A percentile compares a stretch with the other conserved stretches of the same genome.
phyloP scores from a whole-genome alignment of 495 filamentous ascomycete species.

The Trypethelium eluteriae region DNA sequence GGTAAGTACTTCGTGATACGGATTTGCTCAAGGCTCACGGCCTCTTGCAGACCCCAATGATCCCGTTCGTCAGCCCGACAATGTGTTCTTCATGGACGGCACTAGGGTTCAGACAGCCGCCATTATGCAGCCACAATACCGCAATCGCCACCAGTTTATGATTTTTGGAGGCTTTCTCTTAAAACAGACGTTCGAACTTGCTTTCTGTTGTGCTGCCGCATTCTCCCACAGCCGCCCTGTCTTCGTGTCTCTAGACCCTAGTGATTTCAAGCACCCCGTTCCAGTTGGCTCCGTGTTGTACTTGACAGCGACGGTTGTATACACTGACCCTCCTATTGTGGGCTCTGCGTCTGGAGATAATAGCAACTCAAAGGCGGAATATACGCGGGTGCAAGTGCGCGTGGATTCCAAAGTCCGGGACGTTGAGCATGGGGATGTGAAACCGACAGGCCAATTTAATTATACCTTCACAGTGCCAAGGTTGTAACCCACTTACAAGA shows the following conservation, averaged over 20 bases:
- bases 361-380: constrained; percentile 39
- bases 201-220: constrained; percentile 80
- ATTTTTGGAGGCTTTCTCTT: constrained; percentile 83
- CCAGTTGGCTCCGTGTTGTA: constrained; percentile 79
- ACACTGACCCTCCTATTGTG: constrained; percentile 59
- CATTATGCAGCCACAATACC: constrained; percentile 84
- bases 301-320: constrained; percentile 66
- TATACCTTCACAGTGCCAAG: constrained; percentile 65
- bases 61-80: constrained; percentile 49
- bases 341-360: constrained; percentile 32
- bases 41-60: constrained; percentile 49
- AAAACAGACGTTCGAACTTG: constrained; percentile 75
- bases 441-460: constrained; percentile 74
- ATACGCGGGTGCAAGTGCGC: constrained; percentile 65
- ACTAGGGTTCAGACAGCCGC: constrained; percentile 61
- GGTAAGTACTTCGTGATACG: constrained; percentile 31
- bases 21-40: not conserved
- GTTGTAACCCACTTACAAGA: not conserved
- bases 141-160: constrained; percentile 83
- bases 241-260: constrained; percentile 71
- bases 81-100: constrained; percentile 58
- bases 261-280: constrained; percentile 76
- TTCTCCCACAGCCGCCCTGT: constrained; percentile 67
- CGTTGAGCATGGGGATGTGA: constrained; percentile 67
- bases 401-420: constrained; percentile 71